Conservation (phyloP, 371 early-diverging fungal genomes). For the Basidiobolus heterosporus region DNA sequence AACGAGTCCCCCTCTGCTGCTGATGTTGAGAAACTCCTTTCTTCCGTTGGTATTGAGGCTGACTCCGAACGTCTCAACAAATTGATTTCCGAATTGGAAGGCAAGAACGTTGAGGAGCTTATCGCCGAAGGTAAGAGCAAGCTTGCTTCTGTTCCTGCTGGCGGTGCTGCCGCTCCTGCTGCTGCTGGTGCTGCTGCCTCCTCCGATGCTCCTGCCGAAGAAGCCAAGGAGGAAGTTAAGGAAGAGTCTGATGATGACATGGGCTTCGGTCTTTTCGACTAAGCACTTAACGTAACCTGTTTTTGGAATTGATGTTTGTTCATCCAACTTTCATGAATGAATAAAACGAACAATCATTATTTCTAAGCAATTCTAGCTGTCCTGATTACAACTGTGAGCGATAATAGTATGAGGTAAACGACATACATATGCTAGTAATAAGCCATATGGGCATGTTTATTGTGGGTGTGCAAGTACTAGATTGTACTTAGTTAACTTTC, state of each 20-base stretch:
- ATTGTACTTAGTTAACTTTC: background rate
- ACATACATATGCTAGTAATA: too few relatives aligned
- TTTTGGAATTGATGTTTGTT: too few relatives aligned
- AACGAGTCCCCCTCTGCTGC: slow-evolving; percentile 66
- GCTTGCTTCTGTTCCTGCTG: slow-evolving; percentile 83
- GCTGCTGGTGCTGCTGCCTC: slow-evolving; percentile 23
- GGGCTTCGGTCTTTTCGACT: slow-evolving; percentile 39
- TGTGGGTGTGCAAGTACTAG: too few relatives aligned
- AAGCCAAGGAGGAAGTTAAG: slow-evolving; percentile 26
- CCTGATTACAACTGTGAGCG: too few relatives aligned
- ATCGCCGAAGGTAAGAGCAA: slow-evolving; percentile 71
- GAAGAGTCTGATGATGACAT: slow-evolving; percentile 35
- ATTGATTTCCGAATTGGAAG: slow-evolving; percentile 66
- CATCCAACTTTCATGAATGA: too few relatives aligned
- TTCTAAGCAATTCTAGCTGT: too few relatives aligned
- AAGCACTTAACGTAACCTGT: slow-evolving; percentile 8
- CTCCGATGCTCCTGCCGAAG: slow-evolving; percentile 13
- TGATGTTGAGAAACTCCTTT: slow-evolving; percentile 70
- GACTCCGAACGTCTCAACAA: slow-evolving; percentile 60
- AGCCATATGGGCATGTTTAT: too few relatives aligned
- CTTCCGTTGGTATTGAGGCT: slow-evolving; percentile 83
- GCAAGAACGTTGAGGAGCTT: slow-evolving; percentile 76
- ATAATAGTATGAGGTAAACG: too few relatives aligned
- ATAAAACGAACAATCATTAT: background rate
- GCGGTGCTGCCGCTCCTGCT: slow-evolving; percentile 56